Conservation (phyloP, 2,329 filamentous ascomycete species). For the Penicillium sp. region DNA sequence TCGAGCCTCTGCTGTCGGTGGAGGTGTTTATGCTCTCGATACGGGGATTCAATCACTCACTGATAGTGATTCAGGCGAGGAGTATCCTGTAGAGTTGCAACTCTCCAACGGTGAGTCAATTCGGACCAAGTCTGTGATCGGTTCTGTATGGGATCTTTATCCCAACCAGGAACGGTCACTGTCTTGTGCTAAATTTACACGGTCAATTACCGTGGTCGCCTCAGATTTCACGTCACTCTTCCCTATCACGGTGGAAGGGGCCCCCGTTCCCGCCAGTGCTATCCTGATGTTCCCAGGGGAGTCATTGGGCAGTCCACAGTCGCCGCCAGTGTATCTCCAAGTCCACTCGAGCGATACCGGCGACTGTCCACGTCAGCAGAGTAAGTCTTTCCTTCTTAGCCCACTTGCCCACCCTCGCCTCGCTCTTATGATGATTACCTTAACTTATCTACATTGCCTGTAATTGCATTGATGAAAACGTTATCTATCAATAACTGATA, state of each 20-base stretch:
- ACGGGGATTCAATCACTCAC: constrained; percentile 57
- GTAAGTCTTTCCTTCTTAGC: constrained; percentile 62
- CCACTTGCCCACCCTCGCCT: constrained; percentile 11
- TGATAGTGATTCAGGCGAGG: constrained; percentile 14
- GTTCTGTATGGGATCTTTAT: constrained; percentile 39
- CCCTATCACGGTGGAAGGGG: constrained; percentile 68
- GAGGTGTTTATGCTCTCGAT: constrained; percentile 83
- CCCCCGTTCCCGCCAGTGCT: constrained; percentile 69
- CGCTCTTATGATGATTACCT: constrained; percentile 75
- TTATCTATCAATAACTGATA: constrained; percentile 82
- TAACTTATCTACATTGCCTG: constrained; percentile 99
- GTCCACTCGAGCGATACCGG: constrained; percentile 88
- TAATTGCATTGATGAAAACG: constrained; percentile 80
- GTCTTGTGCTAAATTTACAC: constrained; percentile 49
- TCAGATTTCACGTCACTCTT: constrained; percentile 68
- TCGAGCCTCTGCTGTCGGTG: constrained; percentile 85
- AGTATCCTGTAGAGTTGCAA: constrained; percentile 27
- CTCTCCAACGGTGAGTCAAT: constrained; percentile 41
- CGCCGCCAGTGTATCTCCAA: constrained; percentile 59
- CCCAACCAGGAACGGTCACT: constrained; percentile 15
- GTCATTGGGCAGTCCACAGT: constrained; percentile 29
- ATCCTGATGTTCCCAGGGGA: constrained; percentile 42
- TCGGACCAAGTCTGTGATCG: constrained; percentile 38
- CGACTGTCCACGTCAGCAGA: constrained; percentile 83
- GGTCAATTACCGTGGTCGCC: constrained; percentile 68